Base-by-base conservation (phyloP, 176 grass and related monocot genomes). In the Bothriochloa decipiens region DNA sequence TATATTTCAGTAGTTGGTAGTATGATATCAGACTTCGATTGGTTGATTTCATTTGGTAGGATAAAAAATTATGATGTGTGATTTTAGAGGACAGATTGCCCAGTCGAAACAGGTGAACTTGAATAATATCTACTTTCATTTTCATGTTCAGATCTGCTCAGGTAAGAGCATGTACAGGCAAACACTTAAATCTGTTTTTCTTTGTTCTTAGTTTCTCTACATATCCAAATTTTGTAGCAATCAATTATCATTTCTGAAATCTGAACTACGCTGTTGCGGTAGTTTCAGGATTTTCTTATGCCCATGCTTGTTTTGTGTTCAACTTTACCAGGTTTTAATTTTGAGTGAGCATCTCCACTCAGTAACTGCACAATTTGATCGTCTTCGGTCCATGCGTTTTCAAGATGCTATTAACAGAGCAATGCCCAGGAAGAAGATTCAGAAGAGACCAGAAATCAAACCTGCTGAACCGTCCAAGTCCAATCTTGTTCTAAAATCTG, bases 331-430 rank as follows among this genome's bases (percentile, higher is more conserved):
- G 93, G 93, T 96, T 91, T 75, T 99, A 76, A 99, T 99, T 92
- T 89, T 96, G 61, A 92, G 96, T 50, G 91, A 99, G 53, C 85
- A 88, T 70, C 93, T 99, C 66, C 89, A 96, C 53, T 87, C 89
- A 17, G 93, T 99, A 49, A 96, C 91, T 77, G 84, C 88, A 82
- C 91, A 92, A 75, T 96, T 99, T 87, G 93, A 99, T 74, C 90
- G 58, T 47, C 88, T 96, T 66, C 86, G 96, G 72, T 92, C 96
- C 29, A 84, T 90, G 61, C 93, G 89, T 18, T 99, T 94, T 83
- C 96, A 96, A 92, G 93, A 99, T 63, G 93, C 93, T 57, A 92
- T 96, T 61, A 99, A 84, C 74, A 94, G 91, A 89, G 88, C 79
- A 66, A 94, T 81, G 89, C 91, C 93, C 82, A 89, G 93, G 91